Conservation (phyloP, 208 protist genomes). For the Leishmania tarentolae region DNA sequence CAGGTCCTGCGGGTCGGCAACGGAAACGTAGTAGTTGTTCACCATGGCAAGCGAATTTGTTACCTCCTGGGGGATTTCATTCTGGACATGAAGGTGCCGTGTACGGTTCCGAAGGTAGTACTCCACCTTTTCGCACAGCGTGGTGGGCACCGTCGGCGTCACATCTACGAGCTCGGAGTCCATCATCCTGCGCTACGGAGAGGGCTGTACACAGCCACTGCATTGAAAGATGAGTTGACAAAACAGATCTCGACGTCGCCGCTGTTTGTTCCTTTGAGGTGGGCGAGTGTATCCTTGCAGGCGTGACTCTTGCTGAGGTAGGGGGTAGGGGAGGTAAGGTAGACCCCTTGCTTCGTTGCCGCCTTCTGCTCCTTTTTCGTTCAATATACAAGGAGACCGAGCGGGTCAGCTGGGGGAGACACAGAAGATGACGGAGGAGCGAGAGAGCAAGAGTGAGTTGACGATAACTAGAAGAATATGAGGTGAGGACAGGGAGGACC, state of each 20-base stretch:
- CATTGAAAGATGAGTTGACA: not conserved
- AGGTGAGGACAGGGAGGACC: not conserved
- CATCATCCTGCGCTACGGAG: not conserved
- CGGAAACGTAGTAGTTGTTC: slow-evolving; percentile 66
- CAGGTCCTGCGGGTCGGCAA: slow-evolving; percentile 49
- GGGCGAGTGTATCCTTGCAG: not conserved
- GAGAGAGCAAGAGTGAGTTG: not conserved
- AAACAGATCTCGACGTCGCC: too few species aligned
- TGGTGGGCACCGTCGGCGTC: slow-evolving; percentile 16
- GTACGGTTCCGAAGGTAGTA: slow-evolving; percentile 38
- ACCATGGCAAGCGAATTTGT: slow-evolving; percentile 33
- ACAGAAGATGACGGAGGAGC: not conserved
- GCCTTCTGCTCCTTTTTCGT: not conserved
- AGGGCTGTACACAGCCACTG: not conserved
- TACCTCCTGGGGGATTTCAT: slow-evolving; percentile 32
- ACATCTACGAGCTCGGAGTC: slow-evolving; percentile 11
- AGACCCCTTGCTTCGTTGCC: not conserved
- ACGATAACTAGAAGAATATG: not conserved
- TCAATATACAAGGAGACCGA: not conserved
- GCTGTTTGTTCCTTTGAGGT: not conserved
- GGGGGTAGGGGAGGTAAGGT: too few species aligned
- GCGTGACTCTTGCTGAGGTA: not conserved
- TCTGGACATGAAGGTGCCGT: slow-evolving; percentile 31
- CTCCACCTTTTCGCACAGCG: slow-evolving; percentile 19
- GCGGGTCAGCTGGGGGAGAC: not conserved